Evolutionary conservation across 192 early-diverging fungal genomes (phyloP).

Genomic region (Backusella macrospora): DNA sequence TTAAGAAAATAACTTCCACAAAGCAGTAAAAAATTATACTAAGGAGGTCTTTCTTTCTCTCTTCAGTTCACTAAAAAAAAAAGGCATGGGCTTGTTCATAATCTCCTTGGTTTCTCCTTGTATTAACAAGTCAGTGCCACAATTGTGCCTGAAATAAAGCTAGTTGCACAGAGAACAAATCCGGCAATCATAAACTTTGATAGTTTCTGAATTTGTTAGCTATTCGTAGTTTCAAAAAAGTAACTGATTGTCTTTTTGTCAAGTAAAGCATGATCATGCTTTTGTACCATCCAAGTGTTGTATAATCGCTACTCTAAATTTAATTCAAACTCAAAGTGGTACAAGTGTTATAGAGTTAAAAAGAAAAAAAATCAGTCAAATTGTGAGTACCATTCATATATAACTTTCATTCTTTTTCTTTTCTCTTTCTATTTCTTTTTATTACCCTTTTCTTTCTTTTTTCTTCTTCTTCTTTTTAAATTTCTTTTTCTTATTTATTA

Average conservation of each 20-base stretch:
- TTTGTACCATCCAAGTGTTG: constrained; percentile 11
- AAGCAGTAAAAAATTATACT: too few relatives aligned
- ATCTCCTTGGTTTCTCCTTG: background rate
- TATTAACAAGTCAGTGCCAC: background rate
- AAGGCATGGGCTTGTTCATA: background rate
- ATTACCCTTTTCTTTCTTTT: background rate
- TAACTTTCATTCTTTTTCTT: background rate
- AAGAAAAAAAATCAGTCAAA: constrained; percentile 18
- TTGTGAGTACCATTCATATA: constrained; percentile 6
- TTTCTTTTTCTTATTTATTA: background rate
- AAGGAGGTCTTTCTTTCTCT: too few relatives aligned
- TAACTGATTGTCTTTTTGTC: too few relatives aligned
- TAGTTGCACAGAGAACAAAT: background rate
- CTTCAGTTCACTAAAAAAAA: background rate
- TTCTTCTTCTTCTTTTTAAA: background rate
- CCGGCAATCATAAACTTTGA: background rate
- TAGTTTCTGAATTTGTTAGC: background rate
- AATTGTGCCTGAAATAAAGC: background rate
- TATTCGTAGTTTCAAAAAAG: background rate
- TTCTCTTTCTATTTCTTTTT: background rate
- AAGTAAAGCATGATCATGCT: constrained; percentile 1
- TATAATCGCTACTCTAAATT: background rate
- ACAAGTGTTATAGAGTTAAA: too few relatives aligned
- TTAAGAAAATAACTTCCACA: too few relatives aligned
- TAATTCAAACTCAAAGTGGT: constrained; percentile 1